Evolutionary conservation across 768 basidiomycete species (phyloP).

Genomic region (Epithele typhae): DNA sequence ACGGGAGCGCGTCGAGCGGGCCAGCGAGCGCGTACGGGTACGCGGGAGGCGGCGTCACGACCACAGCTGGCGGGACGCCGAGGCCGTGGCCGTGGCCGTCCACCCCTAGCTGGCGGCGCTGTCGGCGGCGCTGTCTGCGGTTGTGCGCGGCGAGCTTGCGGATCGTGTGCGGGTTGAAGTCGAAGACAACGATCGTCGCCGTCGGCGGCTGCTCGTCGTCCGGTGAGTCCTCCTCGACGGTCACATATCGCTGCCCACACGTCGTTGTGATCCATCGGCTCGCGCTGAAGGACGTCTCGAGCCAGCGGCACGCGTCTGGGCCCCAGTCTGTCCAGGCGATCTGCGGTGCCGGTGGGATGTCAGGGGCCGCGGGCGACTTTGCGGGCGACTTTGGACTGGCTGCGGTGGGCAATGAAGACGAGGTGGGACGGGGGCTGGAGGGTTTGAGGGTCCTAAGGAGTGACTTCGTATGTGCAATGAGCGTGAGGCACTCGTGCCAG

Average conservation of each 20-base stretch:
- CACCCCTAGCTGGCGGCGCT: not conserved
- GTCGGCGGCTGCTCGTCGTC: constrained; percentile 6
- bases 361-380: not conserved
- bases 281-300: constrained; percentile 20
- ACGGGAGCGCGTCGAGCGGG: too few relatives aligned
- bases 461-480: constrained; percentile 20
- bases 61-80: too few relatives aligned
- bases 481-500: constrained; percentile 20
- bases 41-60: too few relatives aligned
- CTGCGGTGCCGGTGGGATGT: not conserved
- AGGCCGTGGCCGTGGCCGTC: not conserved
- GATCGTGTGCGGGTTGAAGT: constrained; percentile 24
- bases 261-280: constrained; percentile 29
- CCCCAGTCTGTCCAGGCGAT: constrained; percentile 24
- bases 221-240: constrained; percentile 10
- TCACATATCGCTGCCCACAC: constrained; percentile 26
- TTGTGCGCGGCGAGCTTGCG: constrained; percentile 10
- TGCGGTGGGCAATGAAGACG: not conserved
- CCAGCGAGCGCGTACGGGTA: too few relatives aligned
- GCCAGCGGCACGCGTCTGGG: constrained; percentile 19
- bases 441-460: constrained; percentile 8
- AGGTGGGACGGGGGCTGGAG: not conserved
- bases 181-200: constrained; percentile 18
- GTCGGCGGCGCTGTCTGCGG: constrained; percentile 6
- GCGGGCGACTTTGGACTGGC: not conserved